These are phyloP conservation scores for Oryza meridionalis DNA, from an alignment of 176 grass and related monocot species.

Conservation along the genomic window DNA sequence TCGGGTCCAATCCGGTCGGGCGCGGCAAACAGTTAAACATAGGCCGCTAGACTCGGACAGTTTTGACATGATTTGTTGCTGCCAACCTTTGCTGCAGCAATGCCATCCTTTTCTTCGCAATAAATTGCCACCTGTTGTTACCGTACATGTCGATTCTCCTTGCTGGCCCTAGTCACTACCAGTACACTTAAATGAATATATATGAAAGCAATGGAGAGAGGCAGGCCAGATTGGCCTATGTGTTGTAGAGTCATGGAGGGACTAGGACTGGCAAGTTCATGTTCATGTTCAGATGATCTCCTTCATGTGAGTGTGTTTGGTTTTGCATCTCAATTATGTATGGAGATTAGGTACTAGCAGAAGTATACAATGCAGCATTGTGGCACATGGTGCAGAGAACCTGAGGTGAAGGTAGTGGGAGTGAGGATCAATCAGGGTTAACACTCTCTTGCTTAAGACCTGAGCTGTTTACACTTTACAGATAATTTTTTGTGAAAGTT, in stretches of 20 bases:
- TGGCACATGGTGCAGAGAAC: conserved; percentile 1
- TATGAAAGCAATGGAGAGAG: conserved; percentile 5
- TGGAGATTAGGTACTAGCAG: background rate
- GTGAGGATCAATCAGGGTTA: background rate
- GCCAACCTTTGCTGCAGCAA: conserved; percentile 17
- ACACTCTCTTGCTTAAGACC: background rate
- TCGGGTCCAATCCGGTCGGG: conserved; percentile 42
- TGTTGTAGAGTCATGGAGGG: background rate
- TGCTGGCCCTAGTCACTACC: conserved; percentile 21
- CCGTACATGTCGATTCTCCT: conserved; percentile 32
- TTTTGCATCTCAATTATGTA: conserved; percentile 4
- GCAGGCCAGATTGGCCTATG: conserved; percentile 6
- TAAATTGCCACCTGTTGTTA: conserved; percentile 19
- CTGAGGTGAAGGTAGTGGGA: background rate
- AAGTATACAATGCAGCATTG: background rate
- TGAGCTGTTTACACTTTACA: background rate
- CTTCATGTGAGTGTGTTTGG: background rate
- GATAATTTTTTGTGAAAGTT: background rate
- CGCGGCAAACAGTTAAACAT: conserved; percentile 38
- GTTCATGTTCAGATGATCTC: background rate
- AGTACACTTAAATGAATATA: background rate
- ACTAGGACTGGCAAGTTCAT: background rate
- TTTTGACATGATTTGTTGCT: conserved; percentile 38
- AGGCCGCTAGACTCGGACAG: conserved; percentile 30
- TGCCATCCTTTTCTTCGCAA: background rate